phyloP scores from a whole-genome alignment of 2,329 filamentous ascomycete species.

The Magnaporthiopsis rhizophila region DNA sequence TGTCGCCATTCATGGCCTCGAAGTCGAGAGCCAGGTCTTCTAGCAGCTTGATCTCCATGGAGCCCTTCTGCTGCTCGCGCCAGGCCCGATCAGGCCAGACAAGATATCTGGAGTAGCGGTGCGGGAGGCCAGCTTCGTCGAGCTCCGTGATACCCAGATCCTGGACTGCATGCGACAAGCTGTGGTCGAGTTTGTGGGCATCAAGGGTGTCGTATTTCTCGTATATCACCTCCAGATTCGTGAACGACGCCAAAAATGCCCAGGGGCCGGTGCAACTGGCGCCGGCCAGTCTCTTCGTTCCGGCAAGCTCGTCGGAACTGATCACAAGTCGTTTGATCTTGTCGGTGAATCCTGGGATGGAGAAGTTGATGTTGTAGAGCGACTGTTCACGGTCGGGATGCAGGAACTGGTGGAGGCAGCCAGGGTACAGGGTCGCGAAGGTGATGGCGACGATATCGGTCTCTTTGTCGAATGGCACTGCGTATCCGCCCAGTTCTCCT shows the following conservation, averaged over 20 bases:
- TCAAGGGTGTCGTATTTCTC: background rate
- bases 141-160: background rate
- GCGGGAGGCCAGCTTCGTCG: background rate
- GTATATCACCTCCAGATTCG: background rate
- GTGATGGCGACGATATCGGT: slow-evolving; percentile 12
- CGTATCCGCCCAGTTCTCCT: background rate
- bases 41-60: background rate
- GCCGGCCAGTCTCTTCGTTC: background rate
- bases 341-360: background rate
- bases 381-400: background rate
- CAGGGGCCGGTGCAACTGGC: slow-evolving; percentile 6
- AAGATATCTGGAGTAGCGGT: background rate
- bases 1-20: background rate
- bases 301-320: background rate
- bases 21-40: background rate
- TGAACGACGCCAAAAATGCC: background rate
- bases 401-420: background rate
- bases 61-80: background rate
- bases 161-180: too few relatives aligned
- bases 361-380: background rate
- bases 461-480: slow-evolving; percentile 11
- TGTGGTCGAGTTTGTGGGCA: too few relatives aligned
- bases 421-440: background rate
- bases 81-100: background rate
- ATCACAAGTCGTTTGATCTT: background rate